These are phyloP conservation scores for Apiotrichum mycotoxinovorans DNA, from an alignment of 1,284 basidiomycete species.

Conservation along the genomic window DNA sequence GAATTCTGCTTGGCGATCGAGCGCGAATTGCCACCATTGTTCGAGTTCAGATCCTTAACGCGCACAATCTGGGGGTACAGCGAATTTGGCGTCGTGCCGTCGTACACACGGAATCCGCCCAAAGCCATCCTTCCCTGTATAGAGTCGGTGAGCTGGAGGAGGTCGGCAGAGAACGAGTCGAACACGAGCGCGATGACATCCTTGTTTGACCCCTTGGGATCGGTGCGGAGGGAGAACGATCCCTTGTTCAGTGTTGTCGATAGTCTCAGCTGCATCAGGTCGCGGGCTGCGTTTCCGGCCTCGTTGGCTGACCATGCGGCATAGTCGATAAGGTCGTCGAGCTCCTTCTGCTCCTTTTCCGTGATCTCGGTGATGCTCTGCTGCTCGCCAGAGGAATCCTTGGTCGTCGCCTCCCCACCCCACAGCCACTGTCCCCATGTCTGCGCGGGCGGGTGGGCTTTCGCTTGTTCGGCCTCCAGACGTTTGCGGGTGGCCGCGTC, in stretches of 20 bases:
- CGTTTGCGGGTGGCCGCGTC: slow-evolving; percentile 68
- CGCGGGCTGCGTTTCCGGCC: slow-evolving; percentile 62
- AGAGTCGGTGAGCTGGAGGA: slow-evolving; percentile 83
- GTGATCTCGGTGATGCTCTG: too few species aligned
- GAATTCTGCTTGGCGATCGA: slow-evolving; percentile 22
- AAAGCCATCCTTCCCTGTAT: slow-evolving; percentile 78
- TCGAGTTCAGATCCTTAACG: slow-evolving; percentile 62
- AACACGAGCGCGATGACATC: slow-evolving; percentile 88
- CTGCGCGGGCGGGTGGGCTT: slow-evolving; percentile 54
- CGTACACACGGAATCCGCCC: slow-evolving; percentile 84
- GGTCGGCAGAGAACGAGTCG: slow-evolving; percentile 79
- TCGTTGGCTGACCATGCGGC: slow-evolving; percentile 72
- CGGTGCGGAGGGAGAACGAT: slow-evolving; percentile 71
- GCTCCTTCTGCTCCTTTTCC: slow-evolving; percentile 85
- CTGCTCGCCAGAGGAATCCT: slow-evolving; percentile 47
- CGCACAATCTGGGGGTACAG: slow-evolving; percentile 90
- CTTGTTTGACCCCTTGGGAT: slow-evolving; percentile 60
- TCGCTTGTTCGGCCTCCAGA: slow-evolving; percentile 64
- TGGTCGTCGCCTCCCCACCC: slow-evolving; percentile 31
- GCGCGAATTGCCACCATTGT: slow-evolving; percentile 9
- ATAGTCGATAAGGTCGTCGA: slow-evolving; percentile 92
- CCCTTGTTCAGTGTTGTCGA: slow-evolving; percentile 78
- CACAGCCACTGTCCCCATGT: slow-evolving; percentile 84
- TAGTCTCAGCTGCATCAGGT: slow-evolving; percentile 76
- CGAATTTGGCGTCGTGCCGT: slow-evolving; percentile 78